A percentile compares a stretch with the other conserved stretches of the same genome.
phyloP scores from a whole-genome alignment of 768 basidiomycete genomes.

The Lactarius hatsudake region DNA sequence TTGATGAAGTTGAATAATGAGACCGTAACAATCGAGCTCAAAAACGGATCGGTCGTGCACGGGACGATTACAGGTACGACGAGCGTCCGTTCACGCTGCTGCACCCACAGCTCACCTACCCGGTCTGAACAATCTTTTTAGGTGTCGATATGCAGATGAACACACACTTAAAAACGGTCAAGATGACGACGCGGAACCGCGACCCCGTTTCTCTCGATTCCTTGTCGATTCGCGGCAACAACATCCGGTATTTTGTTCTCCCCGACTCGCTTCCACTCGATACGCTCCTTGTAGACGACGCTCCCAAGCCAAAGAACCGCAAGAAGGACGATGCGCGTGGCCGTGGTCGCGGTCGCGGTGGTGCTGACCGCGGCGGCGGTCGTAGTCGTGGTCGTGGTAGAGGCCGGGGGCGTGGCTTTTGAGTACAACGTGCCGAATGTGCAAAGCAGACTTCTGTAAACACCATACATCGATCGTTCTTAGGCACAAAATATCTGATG shows the following conservation, averaged over 20 bases:
- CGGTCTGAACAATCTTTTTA: constrained; percentile 35
- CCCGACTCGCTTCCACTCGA: constrained; percentile 96
- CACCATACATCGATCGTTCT: constrained; percentile 10
- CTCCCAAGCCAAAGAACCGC: constrained; percentile 90
- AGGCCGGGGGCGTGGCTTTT: constrained; percentile 45
- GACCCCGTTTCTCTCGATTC: constrained; percentile 85
- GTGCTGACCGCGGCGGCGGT: constrained; percentile 42
- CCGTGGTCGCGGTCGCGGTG: constrained; percentile 50
- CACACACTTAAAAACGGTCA: constrained; percentile 96
- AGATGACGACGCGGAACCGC: constrained; percentile 90
- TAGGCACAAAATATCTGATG: constrained; percentile 13
- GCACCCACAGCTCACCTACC: constrained; percentile 13
- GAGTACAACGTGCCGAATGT: not conserved
- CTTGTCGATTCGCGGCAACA: constrained; percentile 94
- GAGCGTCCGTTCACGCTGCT: not conserved
- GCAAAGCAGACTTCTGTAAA: not conserved
- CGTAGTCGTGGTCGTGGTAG: constrained; percentile 53
- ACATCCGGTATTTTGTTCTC: constrained; percentile 94
- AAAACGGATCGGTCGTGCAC: constrained; percentile 93
- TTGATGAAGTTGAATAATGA: constrained; percentile 99
- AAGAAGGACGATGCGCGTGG: constrained; percentile 85
- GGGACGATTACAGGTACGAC: constrained; percentile 92
- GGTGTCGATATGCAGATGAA: constrained; percentile 99
- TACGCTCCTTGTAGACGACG: constrained; percentile 95
- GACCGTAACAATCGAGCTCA: constrained; percentile 96